Percentiles rank a stretch among this genome's conserved stretches.
These are phyloP conservation scores for Cercospora janseana DNA, from an alignment of 2,329 filamentous ascomycete species.

Conservation along the genomic window DNA sequence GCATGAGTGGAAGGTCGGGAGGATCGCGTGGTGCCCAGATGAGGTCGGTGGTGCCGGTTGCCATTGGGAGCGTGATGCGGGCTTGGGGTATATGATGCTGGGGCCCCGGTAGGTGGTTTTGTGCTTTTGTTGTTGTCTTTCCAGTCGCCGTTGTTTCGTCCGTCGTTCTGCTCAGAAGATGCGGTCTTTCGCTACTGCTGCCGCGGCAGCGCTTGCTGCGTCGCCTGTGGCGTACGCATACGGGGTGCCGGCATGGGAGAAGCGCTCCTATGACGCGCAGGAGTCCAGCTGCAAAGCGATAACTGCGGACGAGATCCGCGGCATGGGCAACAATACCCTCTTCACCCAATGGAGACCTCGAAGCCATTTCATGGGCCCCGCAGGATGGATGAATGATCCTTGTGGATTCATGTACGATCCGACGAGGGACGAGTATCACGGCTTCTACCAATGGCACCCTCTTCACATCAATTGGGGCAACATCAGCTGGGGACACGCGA, in stretches of 20 bases:
- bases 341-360: conserved; percentile 50
- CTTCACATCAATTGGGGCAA: conserved; percentile 51
- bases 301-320: conserved; percentile 34
- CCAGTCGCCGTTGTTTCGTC: not conserved
- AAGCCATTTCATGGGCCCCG: conserved; percentile 49
- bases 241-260: not conserved
- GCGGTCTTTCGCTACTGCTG: conserved; percentile 16
- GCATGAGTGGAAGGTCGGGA: too few species aligned
- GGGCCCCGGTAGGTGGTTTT: not conserved
- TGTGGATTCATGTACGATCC: conserved; percentile 54
- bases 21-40: not conserved
- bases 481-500: conserved; percentile 54
- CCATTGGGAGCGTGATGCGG: not conserved
- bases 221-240: conserved; percentile 5
- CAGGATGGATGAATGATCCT: conserved; percentile 53
- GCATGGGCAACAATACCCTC: conserved; percentile 48
- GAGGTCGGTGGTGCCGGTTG: not conserved
- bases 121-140: not conserved
- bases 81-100: conserved; percentile 10
- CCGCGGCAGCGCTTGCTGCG: conserved; percentile 15
- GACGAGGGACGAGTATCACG: conserved; percentile 49
- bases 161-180: conserved; percentile 4
- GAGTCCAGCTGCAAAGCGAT: conserved; percentile 20
- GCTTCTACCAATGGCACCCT: conserved; percentile 55
- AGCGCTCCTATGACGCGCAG: not conserved